Conservation (phyloP, 2,329 filamentous ascomycete species). For the Monilinia laxa region DNA sequence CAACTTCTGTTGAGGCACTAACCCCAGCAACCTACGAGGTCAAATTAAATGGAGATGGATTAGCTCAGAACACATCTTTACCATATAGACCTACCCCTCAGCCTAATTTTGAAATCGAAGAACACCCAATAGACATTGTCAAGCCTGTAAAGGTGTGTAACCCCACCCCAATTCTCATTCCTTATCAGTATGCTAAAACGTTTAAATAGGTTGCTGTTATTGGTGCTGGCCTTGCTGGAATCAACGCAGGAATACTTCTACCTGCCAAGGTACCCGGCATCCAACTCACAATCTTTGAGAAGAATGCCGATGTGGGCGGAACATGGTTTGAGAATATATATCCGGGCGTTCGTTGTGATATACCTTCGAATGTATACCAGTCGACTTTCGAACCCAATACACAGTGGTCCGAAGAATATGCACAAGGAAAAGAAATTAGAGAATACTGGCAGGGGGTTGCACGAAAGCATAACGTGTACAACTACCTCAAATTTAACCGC, state of each 20-base stretch:
- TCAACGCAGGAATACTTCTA: conserved; percentile 63
- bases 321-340: conserved; percentile 54
- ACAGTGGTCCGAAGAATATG: conserved; percentile 68
- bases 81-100: conserved; percentile 14
- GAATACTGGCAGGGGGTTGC: conserved; percentile 65
- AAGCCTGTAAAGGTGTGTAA: conserved; percentile 13
- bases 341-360: conserved; percentile 34
- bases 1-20: neutral
- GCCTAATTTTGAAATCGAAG: conserved; percentile 24
- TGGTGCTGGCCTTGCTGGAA: conserved; percentile 62
- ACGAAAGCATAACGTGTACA: conserved; percentile 62
- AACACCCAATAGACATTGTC: conserved; percentile 23
- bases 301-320: conserved; percentile 46
- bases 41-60: neutral
- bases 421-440: conserved; percentile 64
- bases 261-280: conserved; percentile 66
- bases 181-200: neutral
- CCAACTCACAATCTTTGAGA: conserved; percentile 49
- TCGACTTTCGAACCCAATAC: conserved; percentile 60
- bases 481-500: conserved; percentile 54
- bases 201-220: conserved; percentile 45
- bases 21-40: neutral
- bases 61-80: neutral
- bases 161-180: neutral
- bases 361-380: conserved; percentile 54